A percentile compares a stretch with the other conserved stretches of the same genome.
Conservation (phyloP, 345 rosid species). For the Eucalyptus melliodora region DNA sequence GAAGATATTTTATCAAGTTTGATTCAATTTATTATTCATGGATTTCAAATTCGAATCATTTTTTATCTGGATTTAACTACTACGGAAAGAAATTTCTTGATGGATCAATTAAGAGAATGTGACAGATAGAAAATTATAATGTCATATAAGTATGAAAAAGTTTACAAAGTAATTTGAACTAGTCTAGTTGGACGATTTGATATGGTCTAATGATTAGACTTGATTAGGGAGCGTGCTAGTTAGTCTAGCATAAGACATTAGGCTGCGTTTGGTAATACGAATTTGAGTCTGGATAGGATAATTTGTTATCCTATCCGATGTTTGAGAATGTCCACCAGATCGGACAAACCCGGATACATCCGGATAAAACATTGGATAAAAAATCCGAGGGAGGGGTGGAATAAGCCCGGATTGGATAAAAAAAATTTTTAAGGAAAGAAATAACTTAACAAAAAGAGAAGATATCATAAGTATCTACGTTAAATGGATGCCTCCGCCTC, state of each 20-base stretch:
- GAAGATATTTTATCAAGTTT: neutral
- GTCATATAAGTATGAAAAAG: neutral
- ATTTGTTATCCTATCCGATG: too few species aligned
- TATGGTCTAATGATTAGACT: accelerated
- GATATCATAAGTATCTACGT: too few species aligned
- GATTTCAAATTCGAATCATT: neutral
- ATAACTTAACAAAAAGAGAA: too few species aligned
- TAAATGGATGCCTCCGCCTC: too few species aligned
- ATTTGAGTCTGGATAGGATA: too few species aligned
- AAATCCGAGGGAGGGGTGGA: too few species aligned
- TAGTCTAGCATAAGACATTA: neutral
- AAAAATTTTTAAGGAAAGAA: too few species aligned
- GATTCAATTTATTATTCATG: neutral
- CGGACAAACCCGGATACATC: too few species aligned
- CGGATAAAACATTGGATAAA: too few species aligned
- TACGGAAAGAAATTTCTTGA: neutral
- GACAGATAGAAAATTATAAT: accelerated
- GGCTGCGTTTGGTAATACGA: neutral
- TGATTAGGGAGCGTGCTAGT: accelerated
- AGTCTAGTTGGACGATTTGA: neutral
- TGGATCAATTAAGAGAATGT: neutral
- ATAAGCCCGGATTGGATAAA: too few species aligned
- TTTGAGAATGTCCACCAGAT: too few species aligned
- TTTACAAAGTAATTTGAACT: accelerated
- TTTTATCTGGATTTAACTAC: neutral